Evolutionary conservation across 192 early-diverging fungal genomes (phyloP).

Genomic region (Rhizophlyctis rosea): DNA sequence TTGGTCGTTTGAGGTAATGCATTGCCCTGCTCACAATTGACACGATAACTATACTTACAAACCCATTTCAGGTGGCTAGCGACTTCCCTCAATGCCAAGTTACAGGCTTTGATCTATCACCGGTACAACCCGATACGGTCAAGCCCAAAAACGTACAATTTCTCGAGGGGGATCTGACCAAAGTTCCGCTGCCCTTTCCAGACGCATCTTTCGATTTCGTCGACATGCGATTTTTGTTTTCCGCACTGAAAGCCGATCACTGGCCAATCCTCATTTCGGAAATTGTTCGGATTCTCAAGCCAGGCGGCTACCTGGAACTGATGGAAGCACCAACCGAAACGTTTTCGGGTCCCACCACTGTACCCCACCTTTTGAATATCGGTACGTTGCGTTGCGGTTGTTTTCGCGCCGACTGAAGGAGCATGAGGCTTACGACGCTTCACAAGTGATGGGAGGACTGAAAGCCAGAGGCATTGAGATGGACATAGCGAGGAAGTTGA

Average conservation of each 20-base stretch:
- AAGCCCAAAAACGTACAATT: not conserved
- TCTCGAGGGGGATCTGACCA: not conserved
- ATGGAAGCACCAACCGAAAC: not conserved
- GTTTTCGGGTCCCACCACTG: no score
- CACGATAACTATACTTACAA: no score
- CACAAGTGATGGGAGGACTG: no score
- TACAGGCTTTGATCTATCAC: not conserved
- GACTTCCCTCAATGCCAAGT: not conserved
- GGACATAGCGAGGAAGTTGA: no score
- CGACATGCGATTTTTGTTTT: not conserved
- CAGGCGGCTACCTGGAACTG: not conserved
- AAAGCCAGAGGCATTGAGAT: no score
- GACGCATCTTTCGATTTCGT: not conserved
- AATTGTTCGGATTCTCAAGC: not conserved
- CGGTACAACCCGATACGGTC: not conserved
- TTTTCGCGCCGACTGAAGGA: no score
- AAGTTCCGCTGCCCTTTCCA: not conserved
- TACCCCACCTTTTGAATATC: no score
- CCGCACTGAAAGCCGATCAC: not conserved
- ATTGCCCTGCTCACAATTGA: no score
- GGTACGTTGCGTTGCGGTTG: no score
- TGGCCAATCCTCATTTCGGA: not conserved
- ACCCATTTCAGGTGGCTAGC: not conserved
- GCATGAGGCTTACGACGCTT: no score
- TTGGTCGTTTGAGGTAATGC: no score